A percentile compares a stretch with the other conserved stretches of the same genome.
These are phyloP conservation scores for Phlebopus sp. DNA, from an alignment of 1,284 basidiomycete species.

Conservation along the genomic window DNA sequence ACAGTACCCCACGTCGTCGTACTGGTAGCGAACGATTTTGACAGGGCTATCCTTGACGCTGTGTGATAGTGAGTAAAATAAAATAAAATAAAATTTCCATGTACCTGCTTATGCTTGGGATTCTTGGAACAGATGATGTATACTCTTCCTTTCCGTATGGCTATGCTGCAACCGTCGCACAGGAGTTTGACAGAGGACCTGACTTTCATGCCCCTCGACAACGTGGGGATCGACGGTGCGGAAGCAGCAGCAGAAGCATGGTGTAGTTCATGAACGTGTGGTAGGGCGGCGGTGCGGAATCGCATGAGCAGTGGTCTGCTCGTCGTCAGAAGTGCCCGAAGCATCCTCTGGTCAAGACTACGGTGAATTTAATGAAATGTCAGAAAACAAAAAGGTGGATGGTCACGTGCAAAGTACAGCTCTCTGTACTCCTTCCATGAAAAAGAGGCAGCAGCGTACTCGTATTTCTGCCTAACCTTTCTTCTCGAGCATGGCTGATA, in stretches of 20 bases:
- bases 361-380: no score
- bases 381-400: no score
- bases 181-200: conserved; percentile 90
- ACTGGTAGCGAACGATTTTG: no score
- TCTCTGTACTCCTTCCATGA: neutral
- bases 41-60: conserved; percentile 61
- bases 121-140: conserved; percentile 95
- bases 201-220: conserved; percentile 91
- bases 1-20: neutral
- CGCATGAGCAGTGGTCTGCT: conserved; percentile 58
- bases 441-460: conserved; percentile 1
- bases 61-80: conserved; percentile 15
- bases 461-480: neutral
- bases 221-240: conserved; percentile 29
- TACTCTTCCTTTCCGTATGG: conserved; percentile 85
- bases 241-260: no score
- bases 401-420: conserved; percentile 2
- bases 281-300: conserved; percentile 40
- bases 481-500: conserved; percentile 13
- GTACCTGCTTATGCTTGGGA: conserved; percentile 97
- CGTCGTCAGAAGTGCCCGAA: conserved; percentile 61
- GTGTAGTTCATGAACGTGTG: conserved; percentile 30
- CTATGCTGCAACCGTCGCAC: conserved; percentile 88
- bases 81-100: conserved; percentile 24
- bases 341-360: conserved; percentile 40